These are phyloP conservation scores for Anthoceros angustus DNA, from an alignment of 225 moss, liverwort and hornwort species.

Conservation along the genomic window DNA sequence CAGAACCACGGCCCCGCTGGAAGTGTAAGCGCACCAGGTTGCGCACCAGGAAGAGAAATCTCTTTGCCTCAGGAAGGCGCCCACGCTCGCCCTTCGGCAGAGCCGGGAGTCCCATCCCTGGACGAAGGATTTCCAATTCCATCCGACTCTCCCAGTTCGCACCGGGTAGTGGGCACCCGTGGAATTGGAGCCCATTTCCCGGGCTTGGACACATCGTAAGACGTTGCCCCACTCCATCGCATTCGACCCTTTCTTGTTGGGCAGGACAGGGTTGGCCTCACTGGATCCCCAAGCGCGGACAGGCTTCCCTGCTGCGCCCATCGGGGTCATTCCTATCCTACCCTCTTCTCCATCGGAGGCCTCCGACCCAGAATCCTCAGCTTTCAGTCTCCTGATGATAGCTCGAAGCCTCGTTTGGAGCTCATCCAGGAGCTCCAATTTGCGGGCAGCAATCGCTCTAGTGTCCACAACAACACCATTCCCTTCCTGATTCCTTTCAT, in stretches of 20 bases:
- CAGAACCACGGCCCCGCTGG: conserved; percentile 64
- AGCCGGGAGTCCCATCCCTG: conserved; percentile 69
- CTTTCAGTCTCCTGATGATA: neutral
- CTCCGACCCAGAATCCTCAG: neutral
- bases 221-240: neutral
- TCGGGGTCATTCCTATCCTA: neutral
- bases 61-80: conserved; percentile 47
- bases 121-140: conserved; percentile 4
- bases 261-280: too few relatives aligned
- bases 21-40: conserved; percentile 77
- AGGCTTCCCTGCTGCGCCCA: neutral
- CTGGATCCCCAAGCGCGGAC: too few relatives aligned
- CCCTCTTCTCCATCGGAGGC: neutral
- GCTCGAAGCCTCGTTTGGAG: neutral
- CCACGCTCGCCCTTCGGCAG: conserved; percentile 45
- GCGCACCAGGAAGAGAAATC: conserved; percentile 49
- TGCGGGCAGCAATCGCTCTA: neutral
- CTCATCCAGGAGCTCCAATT: neutral
- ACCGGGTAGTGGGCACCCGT: neutral
- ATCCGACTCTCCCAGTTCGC: neutral
- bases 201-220: neutral
- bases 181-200: neutral
- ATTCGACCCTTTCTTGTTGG: too few relatives aligned
- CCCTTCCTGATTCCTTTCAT: too few relatives aligned
- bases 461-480: neutral